These are phyloP conservation scores for Phytophthora kernoviae DNA, from an alignment of 352 stramenopile species.

Conservation along the genomic window DNA sequence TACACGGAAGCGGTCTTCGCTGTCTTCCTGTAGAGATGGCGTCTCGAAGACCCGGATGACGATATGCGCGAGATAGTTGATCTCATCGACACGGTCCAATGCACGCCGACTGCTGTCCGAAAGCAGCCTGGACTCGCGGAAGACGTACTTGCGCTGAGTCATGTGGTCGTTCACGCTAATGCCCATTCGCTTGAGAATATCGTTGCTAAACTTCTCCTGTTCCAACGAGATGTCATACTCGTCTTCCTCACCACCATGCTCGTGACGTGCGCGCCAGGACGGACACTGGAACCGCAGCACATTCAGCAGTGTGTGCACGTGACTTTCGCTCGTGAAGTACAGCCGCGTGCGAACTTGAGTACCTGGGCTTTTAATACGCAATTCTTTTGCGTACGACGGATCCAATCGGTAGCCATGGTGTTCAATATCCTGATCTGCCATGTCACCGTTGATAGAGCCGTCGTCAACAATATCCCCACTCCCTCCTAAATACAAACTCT, in stretches of 20 bases:
- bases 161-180: conserved; percentile 85
- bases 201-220: conserved; percentile 85
- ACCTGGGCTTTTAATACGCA: conserved; percentile 94
- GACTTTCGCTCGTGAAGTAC: conserved; percentile 99
- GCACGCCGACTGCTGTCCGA: conserved; percentile 68
- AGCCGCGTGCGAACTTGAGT: conserved; percentile 95
- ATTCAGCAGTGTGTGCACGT: conserved; percentile 99
- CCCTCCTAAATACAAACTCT: conserved; percentile 27
- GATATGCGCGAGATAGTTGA: conserved; percentile 99
- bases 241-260: conserved; percentile 56
- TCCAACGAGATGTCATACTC: conserved; percentile 81
- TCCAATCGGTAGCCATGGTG: conserved; percentile 91
- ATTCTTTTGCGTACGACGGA: conserved; percentile 88
- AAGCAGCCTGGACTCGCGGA: conserved; percentile 82
- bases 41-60: conserved; percentile 99
- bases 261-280: conserved; percentile 66
- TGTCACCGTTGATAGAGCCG: conserved; percentile 14
- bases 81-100: conserved; percentile 91
- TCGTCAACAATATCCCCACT: conserved; percentile 31
- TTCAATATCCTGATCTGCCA: conserved; percentile 69
- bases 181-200: conserved; percentile 85
- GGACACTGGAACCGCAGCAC: conserved; percentile 93
- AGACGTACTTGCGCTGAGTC: conserved; percentile 81
- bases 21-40: conserved; percentile 79
- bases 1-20: conserved; percentile 83